Percentiles rank a stretch among this genome's conserved stretches.
Evolutionary conservation across 768 basidiomycete species (phyloP).

Genomic region (Sporobolomyces pararoseus): DNA sequence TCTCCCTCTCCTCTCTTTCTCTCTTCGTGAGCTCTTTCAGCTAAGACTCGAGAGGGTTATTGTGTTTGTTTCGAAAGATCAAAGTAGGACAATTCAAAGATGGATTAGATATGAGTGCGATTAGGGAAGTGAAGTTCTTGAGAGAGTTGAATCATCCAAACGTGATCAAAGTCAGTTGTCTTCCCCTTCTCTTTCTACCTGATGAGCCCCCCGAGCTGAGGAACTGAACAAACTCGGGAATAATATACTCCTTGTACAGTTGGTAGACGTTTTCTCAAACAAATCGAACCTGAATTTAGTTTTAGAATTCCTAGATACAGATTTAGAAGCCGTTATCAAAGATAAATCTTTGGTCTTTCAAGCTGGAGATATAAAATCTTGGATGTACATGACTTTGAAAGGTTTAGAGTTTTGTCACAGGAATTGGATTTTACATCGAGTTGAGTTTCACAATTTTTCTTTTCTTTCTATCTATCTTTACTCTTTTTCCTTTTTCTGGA

Average conservation of each 20-base stretch:
- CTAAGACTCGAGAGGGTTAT: too few relatives aligned
- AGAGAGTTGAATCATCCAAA: constrained; percentile 91
- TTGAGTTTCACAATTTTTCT: too few relatives aligned
- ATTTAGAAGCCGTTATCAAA: constrained; percentile 94
- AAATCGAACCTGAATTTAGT: constrained; percentile 97
- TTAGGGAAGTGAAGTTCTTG: constrained; percentile 95
- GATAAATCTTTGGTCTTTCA: constrained; percentile 87
- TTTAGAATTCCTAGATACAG: constrained; percentile 90
- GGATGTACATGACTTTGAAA: constrained; percentile 97
- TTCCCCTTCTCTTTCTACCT: neutral
- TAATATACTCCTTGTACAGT: constrained; percentile 61
- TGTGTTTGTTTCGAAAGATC: too few relatives aligned
- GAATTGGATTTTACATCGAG: constrained; percentile 88
- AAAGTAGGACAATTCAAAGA: constrained; percentile 55
- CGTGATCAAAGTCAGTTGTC: constrained; percentile 71
- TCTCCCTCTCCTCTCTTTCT: neutral
- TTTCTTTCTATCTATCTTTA: constrained; percentile 3
- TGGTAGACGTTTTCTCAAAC: constrained; percentile 92
- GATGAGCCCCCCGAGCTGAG: neutral
- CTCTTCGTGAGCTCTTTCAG: constrained; percentile 14
- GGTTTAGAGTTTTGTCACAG: constrained; percentile 98
- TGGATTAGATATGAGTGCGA: constrained; percentile 97
- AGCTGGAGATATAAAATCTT: constrained; percentile 93
- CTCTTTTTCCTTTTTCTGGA: too few relatives aligned
- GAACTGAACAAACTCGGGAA: neutral